phyloP scores from a whole-genome alignment of 805 yeast species.

The Yarrowia yakushimensis region DNA sequence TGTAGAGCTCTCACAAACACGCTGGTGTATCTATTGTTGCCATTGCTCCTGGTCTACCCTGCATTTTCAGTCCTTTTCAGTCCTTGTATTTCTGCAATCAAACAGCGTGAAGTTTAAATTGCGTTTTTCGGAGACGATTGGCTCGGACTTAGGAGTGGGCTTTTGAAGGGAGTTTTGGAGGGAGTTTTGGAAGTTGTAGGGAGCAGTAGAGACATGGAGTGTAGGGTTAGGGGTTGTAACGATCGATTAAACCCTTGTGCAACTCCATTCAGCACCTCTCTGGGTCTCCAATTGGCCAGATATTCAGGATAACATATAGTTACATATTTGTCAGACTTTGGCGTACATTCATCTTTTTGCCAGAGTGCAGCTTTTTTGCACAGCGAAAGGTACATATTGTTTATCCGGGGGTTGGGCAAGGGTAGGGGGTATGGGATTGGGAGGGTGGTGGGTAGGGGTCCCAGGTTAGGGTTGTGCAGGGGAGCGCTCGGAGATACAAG shows the following conservation, averaged over 20 bases:
- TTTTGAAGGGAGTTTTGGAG: not conserved
- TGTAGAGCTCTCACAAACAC: not conserved
- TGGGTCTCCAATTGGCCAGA: not conserved
- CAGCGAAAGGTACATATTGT: constrained; percentile 17
- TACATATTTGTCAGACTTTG: constrained; percentile 4
- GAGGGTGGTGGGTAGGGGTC: not conserved
- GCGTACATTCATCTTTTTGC: constrained; percentile 1
- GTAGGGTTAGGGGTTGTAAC: not conserved
- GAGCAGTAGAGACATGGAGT: not conserved
- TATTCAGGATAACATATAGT: constrained; percentile 2
- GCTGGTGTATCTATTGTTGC: too few species aligned
- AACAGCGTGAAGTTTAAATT: constrained; percentile 4
- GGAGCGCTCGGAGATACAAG: not conserved
- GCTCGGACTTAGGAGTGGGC: constrained; percentile 3
- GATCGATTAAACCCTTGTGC: too few species aligned
- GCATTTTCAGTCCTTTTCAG: too few species aligned
- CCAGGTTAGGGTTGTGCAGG: not conserved
- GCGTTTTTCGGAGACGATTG: constrained; percentile 21
- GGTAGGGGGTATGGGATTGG: too few species aligned
- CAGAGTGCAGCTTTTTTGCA: constrained; percentile 17
- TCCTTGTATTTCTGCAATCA: not conserved
- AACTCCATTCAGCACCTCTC: not conserved
- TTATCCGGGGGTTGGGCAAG: constrained; percentile 22
- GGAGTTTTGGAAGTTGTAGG: not conserved
- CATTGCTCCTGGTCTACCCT: not conserved